Evolutionary conservation across 1,284 basidiomycete genomes (phyloP).

Genomic region (Vanrija sp.): DNA sequence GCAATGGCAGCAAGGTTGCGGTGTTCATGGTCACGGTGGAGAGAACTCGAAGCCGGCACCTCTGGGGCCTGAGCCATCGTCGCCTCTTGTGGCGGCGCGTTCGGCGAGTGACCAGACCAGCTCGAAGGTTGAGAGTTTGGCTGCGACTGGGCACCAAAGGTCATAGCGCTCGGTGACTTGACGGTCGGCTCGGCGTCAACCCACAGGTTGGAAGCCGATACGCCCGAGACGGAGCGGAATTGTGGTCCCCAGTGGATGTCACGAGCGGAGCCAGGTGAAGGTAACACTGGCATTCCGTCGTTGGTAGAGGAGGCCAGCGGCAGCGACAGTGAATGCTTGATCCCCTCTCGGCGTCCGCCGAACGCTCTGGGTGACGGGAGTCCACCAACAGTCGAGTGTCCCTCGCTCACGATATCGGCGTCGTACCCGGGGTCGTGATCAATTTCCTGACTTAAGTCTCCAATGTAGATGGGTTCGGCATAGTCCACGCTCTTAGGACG

Average conservation of each 20-base stretch:
- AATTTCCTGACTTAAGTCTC: background rate
- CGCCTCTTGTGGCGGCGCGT: too few relatives aligned
- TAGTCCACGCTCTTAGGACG: constrained; percentile 11
- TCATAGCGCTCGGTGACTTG: background rate
- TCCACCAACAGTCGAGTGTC: background rate
- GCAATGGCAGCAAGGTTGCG: background rate
- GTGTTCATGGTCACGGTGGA: background rate
- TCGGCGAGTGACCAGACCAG: too few relatives aligned
- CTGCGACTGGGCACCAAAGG: background rate
- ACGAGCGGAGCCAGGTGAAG: background rate
- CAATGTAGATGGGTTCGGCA: constrained; percentile 15
- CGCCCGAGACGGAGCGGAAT: constrained; percentile 11
- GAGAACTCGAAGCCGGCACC: background rate
- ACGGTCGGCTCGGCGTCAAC: constrained; percentile 2
- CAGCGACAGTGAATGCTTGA: too few relatives aligned
- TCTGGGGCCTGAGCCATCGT: too few relatives aligned
- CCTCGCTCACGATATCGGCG: background rate
- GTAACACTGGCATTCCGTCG: background rate
- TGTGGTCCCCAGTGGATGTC: constrained; percentile 9
- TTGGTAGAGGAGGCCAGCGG: too few relatives aligned
- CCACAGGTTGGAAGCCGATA: background rate
- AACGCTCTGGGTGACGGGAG: background rate
- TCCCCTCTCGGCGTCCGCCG: too few relatives aligned
- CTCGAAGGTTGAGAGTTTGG: background rate
- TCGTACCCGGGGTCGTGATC: constrained; percentile 9